Conservation (phyloP, 768 basidiomycete genomes). For the Pleurotus tuber-regium region DNA sequence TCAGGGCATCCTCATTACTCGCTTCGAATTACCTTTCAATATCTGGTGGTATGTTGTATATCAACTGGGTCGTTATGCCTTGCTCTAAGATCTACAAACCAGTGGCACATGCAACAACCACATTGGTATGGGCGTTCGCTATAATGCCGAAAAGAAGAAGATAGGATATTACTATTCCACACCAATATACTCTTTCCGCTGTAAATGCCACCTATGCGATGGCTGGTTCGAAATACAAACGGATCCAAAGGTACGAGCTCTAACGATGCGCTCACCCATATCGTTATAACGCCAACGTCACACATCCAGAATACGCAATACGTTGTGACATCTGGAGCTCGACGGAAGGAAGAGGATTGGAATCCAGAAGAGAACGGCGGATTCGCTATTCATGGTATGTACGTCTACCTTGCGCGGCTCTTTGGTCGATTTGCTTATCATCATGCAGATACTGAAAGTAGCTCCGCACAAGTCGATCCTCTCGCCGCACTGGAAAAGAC, state of each 20-base stretch:
- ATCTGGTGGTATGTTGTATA: constrained; percentile 79
- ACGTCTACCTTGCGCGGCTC: constrained; percentile 16
- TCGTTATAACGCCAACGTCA: not conserved
- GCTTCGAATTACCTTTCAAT: constrained; percentile 96
- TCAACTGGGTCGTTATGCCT: not conserved
- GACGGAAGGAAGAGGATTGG: constrained; percentile 96
- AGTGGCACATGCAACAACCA: constrained; percentile 95
- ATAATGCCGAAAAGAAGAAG: constrained; percentile 99
- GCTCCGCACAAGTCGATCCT: constrained; percentile 68
- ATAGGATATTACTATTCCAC: constrained; percentile 94
- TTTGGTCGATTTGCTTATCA: not conserved
- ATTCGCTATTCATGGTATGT: constrained; percentile 77
- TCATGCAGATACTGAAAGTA: constrained; percentile 66
- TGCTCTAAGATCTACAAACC: constrained; percentile 12
- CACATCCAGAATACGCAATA: constrained; percentile 84
- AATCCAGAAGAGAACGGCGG: constrained; percentile 95
- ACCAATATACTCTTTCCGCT: constrained; percentile 91
- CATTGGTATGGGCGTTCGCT: constrained; percentile 99
- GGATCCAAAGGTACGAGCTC: constrained; percentile 78
- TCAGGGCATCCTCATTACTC: constrained; percentile 92
- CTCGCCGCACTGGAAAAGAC: constrained; percentile 89
- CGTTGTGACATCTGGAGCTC: constrained; percentile 89
- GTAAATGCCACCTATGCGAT: constrained; percentile 95
- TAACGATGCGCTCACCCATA: not conserved
- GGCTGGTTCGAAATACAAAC: constrained; percentile 99